phyloP scores from a whole-genome alignment of 768 basidiomycete genomes.

The Calocybe indica region DNA sequence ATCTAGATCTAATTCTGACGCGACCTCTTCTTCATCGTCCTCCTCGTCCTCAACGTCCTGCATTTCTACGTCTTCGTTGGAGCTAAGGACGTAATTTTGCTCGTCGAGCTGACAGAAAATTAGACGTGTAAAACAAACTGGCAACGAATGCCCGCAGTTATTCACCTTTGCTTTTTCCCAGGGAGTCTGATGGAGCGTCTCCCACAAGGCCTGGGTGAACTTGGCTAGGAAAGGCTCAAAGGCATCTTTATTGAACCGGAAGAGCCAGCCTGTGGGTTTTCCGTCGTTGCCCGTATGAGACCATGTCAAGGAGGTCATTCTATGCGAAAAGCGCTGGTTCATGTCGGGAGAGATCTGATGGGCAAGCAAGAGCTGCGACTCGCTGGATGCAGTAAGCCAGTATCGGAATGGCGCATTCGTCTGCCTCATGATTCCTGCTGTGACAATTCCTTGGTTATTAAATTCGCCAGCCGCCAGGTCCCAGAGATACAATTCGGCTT shows the following conservation, averaged over 20 bases:
- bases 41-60: conserved; percentile 67
- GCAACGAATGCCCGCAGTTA: not conserved
- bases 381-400: conserved; percentile 51
- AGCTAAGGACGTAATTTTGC: conserved; percentile 73
- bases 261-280: conserved; percentile 72
- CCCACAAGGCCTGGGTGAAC: conserved; percentile 76
- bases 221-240: conserved; percentile 55
- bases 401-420: conserved; percentile 43
- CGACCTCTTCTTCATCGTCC: conserved; percentile 74
- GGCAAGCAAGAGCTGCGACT: conserved; percentile 44
- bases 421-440: conserved; percentile 46
- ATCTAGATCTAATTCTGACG: conserved; percentile 57
- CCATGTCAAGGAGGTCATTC: conserved; percentile 80
- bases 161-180: conserved; percentile 81
- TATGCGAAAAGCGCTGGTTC: conserved; percentile 64
- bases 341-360: conserved; percentile 63
- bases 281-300: conserved; percentile 59
- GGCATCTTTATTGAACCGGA: conserved; percentile 58
- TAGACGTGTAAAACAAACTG: not conserved
- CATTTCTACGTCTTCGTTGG: conserved; percentile 89
- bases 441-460: conserved; percentile 45
- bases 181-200: conserved; percentile 61
- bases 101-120: conserved; percentile 55
- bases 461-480: conserved; percentile 44
- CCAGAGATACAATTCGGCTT: conserved; percentile 63